Conservation (phyloP, 805 yeast genomes). For the Metschnikowia shivogae region DNA sequence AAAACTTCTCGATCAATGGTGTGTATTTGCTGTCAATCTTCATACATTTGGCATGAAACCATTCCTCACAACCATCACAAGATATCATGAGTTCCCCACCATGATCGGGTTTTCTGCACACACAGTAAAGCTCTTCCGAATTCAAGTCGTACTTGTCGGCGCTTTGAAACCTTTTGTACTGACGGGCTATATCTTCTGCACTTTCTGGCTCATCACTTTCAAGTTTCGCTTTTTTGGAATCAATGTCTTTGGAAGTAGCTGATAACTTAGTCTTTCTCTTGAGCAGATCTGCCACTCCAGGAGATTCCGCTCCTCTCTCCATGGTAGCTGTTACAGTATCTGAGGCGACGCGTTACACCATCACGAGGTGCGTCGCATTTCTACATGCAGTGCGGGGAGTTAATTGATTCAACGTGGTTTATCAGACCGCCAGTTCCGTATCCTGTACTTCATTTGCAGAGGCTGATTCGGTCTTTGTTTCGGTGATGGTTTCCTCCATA, state of each 20-base stretch:
- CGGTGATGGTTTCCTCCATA: background rate
- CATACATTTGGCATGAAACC: conserved; percentile 87
- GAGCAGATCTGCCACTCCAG: background rate
- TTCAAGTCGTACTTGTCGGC: conserved; percentile 42
- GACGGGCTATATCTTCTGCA: conserved; percentile 31
- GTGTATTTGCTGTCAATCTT: conserved; percentile 48
- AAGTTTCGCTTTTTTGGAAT: conserved; percentile 10
- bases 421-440: conserved; percentile 1
- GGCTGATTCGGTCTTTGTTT: background rate
- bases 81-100: conserved; percentile 84
- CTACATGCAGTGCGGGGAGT: too few species aligned
- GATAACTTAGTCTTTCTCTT: conserved; percentile 17
- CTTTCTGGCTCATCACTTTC: conserved; percentile 21
- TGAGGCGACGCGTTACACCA: background rate
- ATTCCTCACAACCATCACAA: conserved; percentile 92
- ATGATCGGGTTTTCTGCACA: conserved; percentile 72
- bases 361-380: too few species aligned
- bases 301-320: background rate
- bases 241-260: conserved; percentile 5
- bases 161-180: conserved; percentile 31
- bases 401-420: background rate
- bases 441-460: conserved; percentile 2
- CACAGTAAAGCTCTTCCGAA: conserved; percentile 67
- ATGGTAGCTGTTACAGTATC: background rate
- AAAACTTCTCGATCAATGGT: conserved; percentile 58